Conservation (phyloP, 73 alveolate species). For the Paraurostyla sp. region DNA sequence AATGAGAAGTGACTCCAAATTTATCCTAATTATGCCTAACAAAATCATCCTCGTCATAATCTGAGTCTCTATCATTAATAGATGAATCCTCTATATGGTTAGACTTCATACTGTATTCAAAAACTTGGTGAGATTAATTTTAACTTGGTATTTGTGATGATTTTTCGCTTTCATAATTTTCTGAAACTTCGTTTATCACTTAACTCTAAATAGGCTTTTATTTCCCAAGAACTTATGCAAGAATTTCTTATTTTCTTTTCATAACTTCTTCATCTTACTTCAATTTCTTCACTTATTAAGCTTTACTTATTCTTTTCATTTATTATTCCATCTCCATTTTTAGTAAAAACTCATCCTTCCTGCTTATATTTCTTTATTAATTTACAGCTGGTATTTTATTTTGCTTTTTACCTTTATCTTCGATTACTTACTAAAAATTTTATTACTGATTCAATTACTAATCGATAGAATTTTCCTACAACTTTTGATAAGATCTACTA, state of each 20-base stretch:
- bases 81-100: conserved; percentile 6
- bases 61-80: conserved; percentile 40
- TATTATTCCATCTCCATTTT: conserved; percentile 32
- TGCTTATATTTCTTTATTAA: conserved; percentile 4
- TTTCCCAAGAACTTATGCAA: conserved; percentile 32
- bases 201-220: conserved; percentile 10
- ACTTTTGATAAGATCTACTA: too few relatives aligned
- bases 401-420: not conserved
- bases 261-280: conserved; percentile 20
- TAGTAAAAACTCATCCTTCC: conserved; percentile 23
- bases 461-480: too few relatives aligned
- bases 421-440: not conserved
- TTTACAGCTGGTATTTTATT: too few relatives aligned
- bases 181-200: not conserved
- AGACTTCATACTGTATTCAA: too few relatives aligned
- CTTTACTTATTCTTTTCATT: conserved; percentile 24
- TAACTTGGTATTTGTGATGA: too few relatives aligned
- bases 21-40: not conserved
- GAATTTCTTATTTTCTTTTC: conserved; percentile 9
- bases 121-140: too few relatives aligned
- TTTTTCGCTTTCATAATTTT: not conserved
- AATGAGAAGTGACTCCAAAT: conserved; percentile 5
- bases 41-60: conserved; percentile 14
- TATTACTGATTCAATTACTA: not conserved
- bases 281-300: not conserved